A percentile compares a stretch with the other conserved stretches of the same genome.
Conservation (phyloP, 2,329 filamentous ascomycete genomes). For the Delphinella strobiligena region DNA sequence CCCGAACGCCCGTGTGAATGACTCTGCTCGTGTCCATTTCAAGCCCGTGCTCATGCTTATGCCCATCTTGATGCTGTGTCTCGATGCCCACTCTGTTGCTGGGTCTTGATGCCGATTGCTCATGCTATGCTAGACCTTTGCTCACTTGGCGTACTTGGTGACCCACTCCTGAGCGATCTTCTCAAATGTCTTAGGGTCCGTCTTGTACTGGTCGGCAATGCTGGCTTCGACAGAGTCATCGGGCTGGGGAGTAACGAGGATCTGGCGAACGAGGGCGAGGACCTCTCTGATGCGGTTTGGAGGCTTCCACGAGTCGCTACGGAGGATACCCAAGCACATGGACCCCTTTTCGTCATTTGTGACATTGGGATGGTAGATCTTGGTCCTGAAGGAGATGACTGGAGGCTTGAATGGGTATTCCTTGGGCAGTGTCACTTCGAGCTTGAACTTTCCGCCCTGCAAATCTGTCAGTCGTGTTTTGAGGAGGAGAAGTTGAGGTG, state of each 20-base stretch:
- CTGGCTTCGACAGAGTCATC: conserved; percentile 80
- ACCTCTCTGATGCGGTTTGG: conserved; percentile 64
- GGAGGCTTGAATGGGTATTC: conserved; percentile 90
- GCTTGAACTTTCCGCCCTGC: conserved; percentile 59
- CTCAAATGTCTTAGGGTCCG: conserved; percentile 56
- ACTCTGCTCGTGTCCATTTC: too few species aligned
- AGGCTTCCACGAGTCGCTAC: conserved; percentile 85
- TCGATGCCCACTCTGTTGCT: too few species aligned
- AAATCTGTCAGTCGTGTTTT: background rate
- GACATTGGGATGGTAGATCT: conserved; percentile 92
- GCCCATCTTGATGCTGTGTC: too few species aligned
- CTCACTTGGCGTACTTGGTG: conserved; percentile 51
- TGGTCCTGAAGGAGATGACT: conserved; percentile 65
- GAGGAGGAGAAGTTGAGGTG: conserved; percentile 1
- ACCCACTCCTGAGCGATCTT: conserved; percentile 66
- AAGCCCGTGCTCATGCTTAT: too few species aligned
- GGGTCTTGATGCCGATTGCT: too few species aligned
- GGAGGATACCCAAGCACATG: conserved; percentile 77
- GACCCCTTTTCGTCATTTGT: conserved; percentile 74
- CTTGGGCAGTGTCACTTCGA: conserved; percentile 59
- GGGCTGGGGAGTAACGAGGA: conserved; percentile 70
- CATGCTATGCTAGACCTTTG: background rate
- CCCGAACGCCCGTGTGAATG: too few species aligned
- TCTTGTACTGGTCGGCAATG: conserved; percentile 75
- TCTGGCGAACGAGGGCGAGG: conserved; percentile 60